Percentiles rank a stretch among this genome's conserved stretches.
Evolutionary conservation across 495 filamentous ascomycete genomes (phyloP).

Genomic region (Trichocladium uniseriatum): DNA sequence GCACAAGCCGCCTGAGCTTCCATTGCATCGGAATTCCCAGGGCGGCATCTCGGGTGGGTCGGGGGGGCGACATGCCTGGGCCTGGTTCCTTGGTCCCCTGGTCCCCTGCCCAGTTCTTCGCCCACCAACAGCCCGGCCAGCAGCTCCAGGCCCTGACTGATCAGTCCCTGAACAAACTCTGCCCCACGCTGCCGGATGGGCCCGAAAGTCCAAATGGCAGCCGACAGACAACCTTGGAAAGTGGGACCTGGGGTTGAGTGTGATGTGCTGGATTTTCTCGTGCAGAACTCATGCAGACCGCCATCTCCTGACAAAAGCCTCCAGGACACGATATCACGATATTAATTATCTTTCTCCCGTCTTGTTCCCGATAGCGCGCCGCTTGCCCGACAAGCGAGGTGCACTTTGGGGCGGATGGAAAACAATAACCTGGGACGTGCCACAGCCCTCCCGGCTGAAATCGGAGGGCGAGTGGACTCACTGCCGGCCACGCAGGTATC

Average conservation of each 20-base stretch:
- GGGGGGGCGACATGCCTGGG: neutral
- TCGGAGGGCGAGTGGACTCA: neutral
- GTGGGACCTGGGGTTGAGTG: neutral
- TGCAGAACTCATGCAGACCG: neutral
- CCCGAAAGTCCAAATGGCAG: neutral
- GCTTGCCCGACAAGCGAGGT: neutral
- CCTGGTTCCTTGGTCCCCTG: neutral
- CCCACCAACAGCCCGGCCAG: neutral
- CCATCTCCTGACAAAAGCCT: neutral
- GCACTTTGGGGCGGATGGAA: neutral
- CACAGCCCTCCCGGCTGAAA: neutral
- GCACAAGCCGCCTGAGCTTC: neutral
- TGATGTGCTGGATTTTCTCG: neutral
- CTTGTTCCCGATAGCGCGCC: neutral
- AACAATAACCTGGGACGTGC: neutral
- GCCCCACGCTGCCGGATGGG: neutral
- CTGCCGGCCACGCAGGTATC: neutral
- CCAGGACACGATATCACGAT: too few species aligned
- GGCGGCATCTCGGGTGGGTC: constrained; percentile 10
- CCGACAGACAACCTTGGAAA: neutral
- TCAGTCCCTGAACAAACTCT: too few species aligned
- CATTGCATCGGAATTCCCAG: constrained; percentile 23
- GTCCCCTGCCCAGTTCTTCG: too few species aligned
- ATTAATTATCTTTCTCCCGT: neutral
- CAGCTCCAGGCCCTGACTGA: constrained; percentile 1